Base-by-base conservation (phyloP, 768 basidiomycete genomes). In the Collybia nuda region DNA sequence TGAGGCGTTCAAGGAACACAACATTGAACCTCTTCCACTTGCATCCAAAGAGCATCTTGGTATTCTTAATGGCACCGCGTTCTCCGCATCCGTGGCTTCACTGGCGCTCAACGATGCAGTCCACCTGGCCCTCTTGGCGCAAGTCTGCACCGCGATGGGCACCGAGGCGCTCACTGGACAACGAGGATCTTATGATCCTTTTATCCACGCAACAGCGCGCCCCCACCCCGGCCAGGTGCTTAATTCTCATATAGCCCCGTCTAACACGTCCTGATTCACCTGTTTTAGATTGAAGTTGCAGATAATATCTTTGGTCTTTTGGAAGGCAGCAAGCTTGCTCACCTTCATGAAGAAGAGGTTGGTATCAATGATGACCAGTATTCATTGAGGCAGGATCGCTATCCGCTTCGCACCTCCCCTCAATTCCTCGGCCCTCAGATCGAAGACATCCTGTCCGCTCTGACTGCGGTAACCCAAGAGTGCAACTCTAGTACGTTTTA, bases 351-450 rank as follows among this genome's bases (percentile, higher is more conserved):
- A 53, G 75, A 82, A 49, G 91, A 94, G 59, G 79, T 86, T 32
- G 80, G 75, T 23, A 84, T 92, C 40, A 76, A 80, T 39, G 78
- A 90, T 44, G 92, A 94, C 43, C 76, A 77, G 22, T 90, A 90
- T 19, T 67, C 78, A 39, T 78, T 94, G 21, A 79, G 88, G 40
- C 92, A 94, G 66, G 92, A 94, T 62, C 81, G 92, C 2, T 88
- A 87, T 63, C 73, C 85, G 11, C 71, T 89, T 28, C 78, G 88
- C 42, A 90, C 88, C 0, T 76, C 88, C 0, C 84, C 90, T 2
- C 91, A 94, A 66, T 94, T 89, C 72, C 71, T 94, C 41, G 92
- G 92, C 9, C 92, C 92, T 9, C 88, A 91, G 60, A 73, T 93
- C 22, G 89, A 92, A 64, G 90, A 92, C 57, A 75, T 94, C 42